Evolutionary conservation across 192 early-diverging fungal genomes (phyloP).

Genomic region (Dissophora ornata): DNA sequence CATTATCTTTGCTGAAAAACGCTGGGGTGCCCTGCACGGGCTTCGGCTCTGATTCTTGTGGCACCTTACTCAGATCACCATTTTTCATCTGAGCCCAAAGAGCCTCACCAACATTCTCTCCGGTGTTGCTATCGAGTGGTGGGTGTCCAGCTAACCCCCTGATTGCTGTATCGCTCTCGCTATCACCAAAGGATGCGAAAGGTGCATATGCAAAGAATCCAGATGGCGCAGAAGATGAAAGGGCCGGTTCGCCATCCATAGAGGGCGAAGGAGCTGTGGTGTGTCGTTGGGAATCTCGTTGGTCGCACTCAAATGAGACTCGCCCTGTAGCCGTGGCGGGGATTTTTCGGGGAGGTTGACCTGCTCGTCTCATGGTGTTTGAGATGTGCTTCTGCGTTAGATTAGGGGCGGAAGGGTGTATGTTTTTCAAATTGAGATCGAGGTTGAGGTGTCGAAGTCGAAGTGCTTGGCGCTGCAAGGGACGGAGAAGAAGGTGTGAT

Average conservation of each 20-base stretch:
- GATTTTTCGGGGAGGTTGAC: conserved; percentile 10
- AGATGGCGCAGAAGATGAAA: conserved; percentile 18
- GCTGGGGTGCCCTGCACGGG: neutral
- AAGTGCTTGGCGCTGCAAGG: no score
- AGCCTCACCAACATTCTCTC: no score
- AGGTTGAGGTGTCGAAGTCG: no score
- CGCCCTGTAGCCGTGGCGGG: conserved; percentile 3
- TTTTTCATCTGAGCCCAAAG: no score
- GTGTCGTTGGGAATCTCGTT: neutral
- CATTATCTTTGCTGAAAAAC: neutral
- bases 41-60: neutral
- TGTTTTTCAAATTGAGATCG: no score
- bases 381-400: neutral
- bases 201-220: neutral
- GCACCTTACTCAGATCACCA: neutral
- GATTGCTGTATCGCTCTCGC: neutral
- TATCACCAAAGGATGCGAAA: conserved; percentile 12
- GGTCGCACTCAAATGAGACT: conserved; percentile 30
- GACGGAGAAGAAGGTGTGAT: neutral
- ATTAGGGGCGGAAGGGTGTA: neutral
- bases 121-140: neutral
- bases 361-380: conserved; percentile 11
- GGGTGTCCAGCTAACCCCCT: neutral
- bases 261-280: conserved; percentile 1
- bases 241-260: neutral